phyloP scores from a whole-genome alignment of 1,284 basidiomycete genomes.

The Apiotrichum domesticum region DNA sequence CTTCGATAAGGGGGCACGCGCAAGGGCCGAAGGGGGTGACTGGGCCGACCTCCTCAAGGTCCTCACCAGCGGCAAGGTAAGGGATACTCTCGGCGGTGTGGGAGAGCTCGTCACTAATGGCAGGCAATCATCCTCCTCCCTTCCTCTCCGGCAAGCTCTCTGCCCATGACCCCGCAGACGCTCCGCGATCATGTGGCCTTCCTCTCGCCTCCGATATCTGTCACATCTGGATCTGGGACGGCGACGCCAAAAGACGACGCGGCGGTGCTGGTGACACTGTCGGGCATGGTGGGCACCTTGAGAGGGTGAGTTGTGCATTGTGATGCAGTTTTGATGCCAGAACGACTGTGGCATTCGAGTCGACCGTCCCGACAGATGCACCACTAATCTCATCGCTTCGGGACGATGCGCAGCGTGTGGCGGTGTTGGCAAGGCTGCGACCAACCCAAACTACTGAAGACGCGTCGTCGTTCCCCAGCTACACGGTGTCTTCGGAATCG shows the following conservation, averaged over 20 bases:
- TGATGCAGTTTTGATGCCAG: neutral
- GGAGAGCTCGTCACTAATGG: neutral
- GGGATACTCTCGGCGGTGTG: slow-evolving; percentile 12
- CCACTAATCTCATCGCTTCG: slow-evolving; percentile 59
- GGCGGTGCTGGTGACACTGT: slow-evolving; percentile 63
- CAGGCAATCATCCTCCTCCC: slow-evolving; percentile 76
- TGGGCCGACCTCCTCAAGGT: slow-evolving; percentile 71
- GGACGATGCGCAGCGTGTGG: slow-evolving; percentile 52
- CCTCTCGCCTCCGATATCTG: slow-evolving; percentile 23
- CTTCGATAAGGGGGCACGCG: slow-evolving; percentile 58
- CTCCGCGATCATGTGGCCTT: slow-evolving; percentile 71
- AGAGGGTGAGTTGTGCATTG: slow-evolving; percentile 48
- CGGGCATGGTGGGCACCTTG: slow-evolving; percentile 67
- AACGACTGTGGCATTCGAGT: slow-evolving; percentile 26
- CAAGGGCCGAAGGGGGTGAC: slow-evolving; percentile 59
- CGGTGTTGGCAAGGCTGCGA: slow-evolving; percentile 30
- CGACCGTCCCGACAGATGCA: slow-evolving; percentile 55
- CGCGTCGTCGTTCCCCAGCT: slow-evolving; percentile 53
- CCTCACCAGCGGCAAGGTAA: slow-evolving; percentile 63
- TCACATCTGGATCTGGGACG: slow-evolving; percentile 45
- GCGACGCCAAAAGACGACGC: slow-evolving; percentile 42
- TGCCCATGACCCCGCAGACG: slow-evolving; percentile 62
- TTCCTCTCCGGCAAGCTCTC: slow-evolving; percentile 51
- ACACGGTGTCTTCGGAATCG: slow-evolving; percentile 52
- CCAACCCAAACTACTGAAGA: slow-evolving; percentile 30